Conservation (phyloP, 805 yeast genomes). For the Metschnikowia gruessii region DNA sequence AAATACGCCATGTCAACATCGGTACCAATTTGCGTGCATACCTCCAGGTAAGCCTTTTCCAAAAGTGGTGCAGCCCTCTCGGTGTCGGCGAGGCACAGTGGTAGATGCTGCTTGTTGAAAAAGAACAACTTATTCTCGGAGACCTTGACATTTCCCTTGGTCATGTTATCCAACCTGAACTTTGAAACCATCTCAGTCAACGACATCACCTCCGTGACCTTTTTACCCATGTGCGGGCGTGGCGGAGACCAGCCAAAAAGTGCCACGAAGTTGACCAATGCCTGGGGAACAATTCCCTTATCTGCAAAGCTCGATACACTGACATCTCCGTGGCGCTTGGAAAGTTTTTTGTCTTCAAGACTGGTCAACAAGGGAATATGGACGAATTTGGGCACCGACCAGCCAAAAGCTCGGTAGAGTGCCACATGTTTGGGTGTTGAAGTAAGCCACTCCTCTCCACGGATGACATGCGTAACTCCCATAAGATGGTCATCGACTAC, state of each 20-base stretch:
- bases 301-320: conserved; percentile 59
- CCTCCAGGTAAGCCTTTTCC: conserved; percentile 26
- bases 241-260: conserved; percentile 95
- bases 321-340: conserved; percentile 82
- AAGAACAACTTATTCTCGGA: conserved; percentile 69
- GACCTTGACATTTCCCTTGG: conserved; percentile 93
- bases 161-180: conserved; percentile 70
- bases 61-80: conserved; percentile 36
- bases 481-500: conserved; percentile 93
- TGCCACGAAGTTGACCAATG: conserved; percentile 81
- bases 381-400: conserved; percentile 78
- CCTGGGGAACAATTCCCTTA: conserved; percentile 78
- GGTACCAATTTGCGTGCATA: conserved; percentile 13
- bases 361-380: conserved; percentile 89
- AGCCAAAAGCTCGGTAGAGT: conserved; percentile 78
- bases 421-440: conserved; percentile 95
- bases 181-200: conserved; percentile 49
- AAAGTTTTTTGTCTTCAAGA: conserved; percentile 67
- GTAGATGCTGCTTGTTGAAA: conserved; percentile 73
- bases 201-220: conserved; percentile 49
- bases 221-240: conserved; percentile 46
- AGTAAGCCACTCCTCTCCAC: conserved; percentile 98
- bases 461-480: conserved; percentile 88
- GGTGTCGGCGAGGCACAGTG: conserved; percentile 39
- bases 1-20: conserved; percentile 32